A percentile compares a stretch with the other conserved stretches of the same genome.
phyloP scores from a whole-genome alignment of 176 grass and related monocot species.

The Ensete ventricosum region DNA sequence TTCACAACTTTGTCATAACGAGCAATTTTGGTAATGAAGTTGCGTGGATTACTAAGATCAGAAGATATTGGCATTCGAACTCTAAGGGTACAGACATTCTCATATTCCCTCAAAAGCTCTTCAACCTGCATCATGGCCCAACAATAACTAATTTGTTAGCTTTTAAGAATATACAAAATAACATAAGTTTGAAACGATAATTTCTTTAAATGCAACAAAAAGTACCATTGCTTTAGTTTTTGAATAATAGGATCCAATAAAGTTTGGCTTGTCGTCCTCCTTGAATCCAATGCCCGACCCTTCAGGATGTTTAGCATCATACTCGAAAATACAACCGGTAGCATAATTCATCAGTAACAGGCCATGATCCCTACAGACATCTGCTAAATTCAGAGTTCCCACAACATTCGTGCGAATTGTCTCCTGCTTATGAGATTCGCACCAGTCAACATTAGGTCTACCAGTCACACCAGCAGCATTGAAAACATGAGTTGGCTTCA shows the following conservation, averaged over 20 bases:
- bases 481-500: slow-evolving; percentile 23
- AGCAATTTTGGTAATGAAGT: slow-evolving; percentile 21
- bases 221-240: slow-evolving; percentile 16
- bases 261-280: slow-evolving; percentile 18
- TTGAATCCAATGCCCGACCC: slow-evolving; percentile 17
- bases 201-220: neutral
- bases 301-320: slow-evolving; percentile 19
- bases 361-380: slow-evolving; percentile 18
- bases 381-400: slow-evolving; percentile 13
- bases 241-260: slow-evolving; percentile 15
- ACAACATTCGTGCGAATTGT: slow-evolving; percentile 17
- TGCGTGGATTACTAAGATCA: slow-evolving; percentile 12
- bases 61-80: slow-evolving; percentile 20
- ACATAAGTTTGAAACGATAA: neutral
- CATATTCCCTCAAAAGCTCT: slow-evolving; percentile 23
- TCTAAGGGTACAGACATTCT: slow-evolving; percentile 20
- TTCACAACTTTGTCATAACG: slow-evolving; percentile 17
- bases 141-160: neutral
- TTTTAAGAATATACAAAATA: neutral
- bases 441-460: slow-evolving; percentile 22
- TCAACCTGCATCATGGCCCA: slow-evolving; percentile 16
- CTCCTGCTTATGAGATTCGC: slow-evolving; percentile 16
- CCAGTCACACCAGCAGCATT: slow-evolving; percentile 22
- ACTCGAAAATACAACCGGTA: slow-evolving; percentile 13
- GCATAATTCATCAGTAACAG: slow-evolving; percentile 20